Conservation (phyloP, 2,329 filamentous ascomycete species). For the Claviceps pusilla region DNA sequence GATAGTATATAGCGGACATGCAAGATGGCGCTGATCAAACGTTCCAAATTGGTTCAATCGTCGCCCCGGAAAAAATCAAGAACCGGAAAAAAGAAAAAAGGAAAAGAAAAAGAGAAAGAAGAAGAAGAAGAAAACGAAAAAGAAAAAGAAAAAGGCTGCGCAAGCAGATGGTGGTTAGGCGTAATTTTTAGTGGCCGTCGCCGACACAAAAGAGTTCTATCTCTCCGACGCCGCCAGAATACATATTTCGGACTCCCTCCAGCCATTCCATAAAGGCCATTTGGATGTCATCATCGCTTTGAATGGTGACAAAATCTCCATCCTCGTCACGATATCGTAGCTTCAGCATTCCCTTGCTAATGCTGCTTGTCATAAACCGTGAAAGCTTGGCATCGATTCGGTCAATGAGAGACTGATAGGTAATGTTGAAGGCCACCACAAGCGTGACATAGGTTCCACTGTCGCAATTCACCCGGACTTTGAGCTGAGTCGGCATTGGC, state of each 20-base stretch:
- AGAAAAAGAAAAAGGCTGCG: not conserved
- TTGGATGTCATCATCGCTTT: conserved; percentile 90
- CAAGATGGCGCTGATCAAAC: not conserved
- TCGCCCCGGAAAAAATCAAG: not conserved
- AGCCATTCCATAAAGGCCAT: conserved; percentile 92
- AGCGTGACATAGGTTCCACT: conserved; percentile 76
- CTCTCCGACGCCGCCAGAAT: conserved; percentile 63
- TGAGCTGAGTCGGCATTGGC: conserved; percentile 58
- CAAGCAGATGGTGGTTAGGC: not conserved
- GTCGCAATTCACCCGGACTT: conserved; percentile 89
- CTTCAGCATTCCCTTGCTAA: conserved; percentile 68
- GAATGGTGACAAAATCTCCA: conserved; percentile 82
- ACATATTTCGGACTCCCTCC: conserved; percentile 45
- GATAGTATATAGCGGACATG: not conserved
- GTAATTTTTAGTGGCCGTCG: conserved; percentile 18
- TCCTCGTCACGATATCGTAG: conserved; percentile 86
- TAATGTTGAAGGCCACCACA: conserved; percentile 92
- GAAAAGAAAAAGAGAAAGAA: not conserved
- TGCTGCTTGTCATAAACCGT: conserved; percentile 69
- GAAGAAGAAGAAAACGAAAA: no score
- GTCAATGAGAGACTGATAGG: conserved; percentile 84
- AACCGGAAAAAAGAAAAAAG: not conserved
- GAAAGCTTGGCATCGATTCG: conserved; percentile 91
- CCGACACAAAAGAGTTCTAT: conserved; percentile 73
- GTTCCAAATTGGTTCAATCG: not conserved